Evolutionary conservation across 192 early-diverging fungal species (phyloP).

Genomic region (Funneliformis geosporum): DNA sequence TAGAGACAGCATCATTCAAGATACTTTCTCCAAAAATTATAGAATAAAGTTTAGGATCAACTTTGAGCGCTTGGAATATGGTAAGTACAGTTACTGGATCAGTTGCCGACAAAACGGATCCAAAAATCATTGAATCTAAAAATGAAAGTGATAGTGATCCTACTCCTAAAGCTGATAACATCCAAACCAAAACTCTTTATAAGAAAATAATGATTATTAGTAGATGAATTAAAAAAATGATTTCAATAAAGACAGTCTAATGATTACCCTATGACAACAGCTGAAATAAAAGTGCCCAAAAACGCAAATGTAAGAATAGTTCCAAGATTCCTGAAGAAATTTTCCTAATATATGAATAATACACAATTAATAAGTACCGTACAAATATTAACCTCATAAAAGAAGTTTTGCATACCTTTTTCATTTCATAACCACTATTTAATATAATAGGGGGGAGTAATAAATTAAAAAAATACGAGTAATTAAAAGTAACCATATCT

Average conservation of each 20-base stretch:
- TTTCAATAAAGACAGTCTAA: background rate
- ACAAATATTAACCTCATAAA: background rate
- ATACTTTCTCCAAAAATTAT: conserved; percentile 97
- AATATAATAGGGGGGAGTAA: conserved; percentile 96
- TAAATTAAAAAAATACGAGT: conserved; percentile 93
- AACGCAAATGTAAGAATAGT: conserved; percentile 93
- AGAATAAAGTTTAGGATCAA: conserved; percentile 93
- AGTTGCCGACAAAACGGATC: conserved; percentile 92
- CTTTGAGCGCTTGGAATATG: conserved; percentile 90
- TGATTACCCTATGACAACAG: conserved; percentile 80
- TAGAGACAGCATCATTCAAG: conserved; percentile 96
- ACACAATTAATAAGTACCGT: background rate
- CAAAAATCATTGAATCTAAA: conserved; percentile 93
- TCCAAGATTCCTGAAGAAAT: conserved; percentile 87
- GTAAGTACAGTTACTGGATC: conserved; percentile 97
- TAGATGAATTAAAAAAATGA: background rate
- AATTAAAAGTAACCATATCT: conserved; percentile 88
- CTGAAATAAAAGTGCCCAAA: conserved; percentile 88
- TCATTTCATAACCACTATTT: conserved; percentile 94
- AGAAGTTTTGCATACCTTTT: conserved; percentile 57
- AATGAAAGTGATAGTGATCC: conserved; percentile 73
- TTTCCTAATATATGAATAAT: conserved; percentile 46
- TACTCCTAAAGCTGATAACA: conserved; percentile 69
- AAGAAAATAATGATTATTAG: conserved; percentile 22
- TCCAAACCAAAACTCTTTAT: conserved; percentile 61